A percentile compares a stretch with the other conserved stretches of the same genome.
Evolutionary conservation across 2,329 filamentous ascomycete genomes (phyloP).

Genomic region (Curvularia eragrostidis): DNA sequence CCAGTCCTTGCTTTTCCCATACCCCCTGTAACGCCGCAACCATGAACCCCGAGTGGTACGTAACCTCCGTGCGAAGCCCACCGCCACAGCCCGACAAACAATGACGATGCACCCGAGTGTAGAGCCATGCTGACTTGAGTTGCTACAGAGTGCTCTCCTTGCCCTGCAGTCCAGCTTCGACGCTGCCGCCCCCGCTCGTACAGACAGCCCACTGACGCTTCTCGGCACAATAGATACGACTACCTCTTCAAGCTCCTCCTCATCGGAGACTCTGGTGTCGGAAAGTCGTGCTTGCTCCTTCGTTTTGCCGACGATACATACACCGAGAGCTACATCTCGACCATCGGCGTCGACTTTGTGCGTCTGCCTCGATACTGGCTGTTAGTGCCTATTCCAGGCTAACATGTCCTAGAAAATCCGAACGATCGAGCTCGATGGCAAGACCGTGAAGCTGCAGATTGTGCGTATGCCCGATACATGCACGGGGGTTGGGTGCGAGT

Average conservation of each 20-base stretch:
- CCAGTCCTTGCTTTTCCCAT: conserved; percentile 18
- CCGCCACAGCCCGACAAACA: conserved; percentile 35
- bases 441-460: conserved; percentile 99
- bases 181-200: conserved; percentile 10
- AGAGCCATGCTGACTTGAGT: conserved; percentile 34
- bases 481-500: not conserved
- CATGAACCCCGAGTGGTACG: conserved; percentile 95
- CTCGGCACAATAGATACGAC: conserved; percentile 79
- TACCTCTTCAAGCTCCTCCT: conserved; percentile 99
- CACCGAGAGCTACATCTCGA: conserved; percentile 99
- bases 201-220: conserved; percentile 30
- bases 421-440: conserved; percentile 98
- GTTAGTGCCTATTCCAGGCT: conserved; percentile 30
- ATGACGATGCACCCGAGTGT: conserved; percentile 14
- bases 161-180: conserved; percentile 6
- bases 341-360: conserved; percentile 94
- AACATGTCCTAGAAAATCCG: conserved; percentile 83
- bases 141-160: conserved; percentile 33
- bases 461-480: conserved; percentile 48
- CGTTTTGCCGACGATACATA: conserved; percentile 93
- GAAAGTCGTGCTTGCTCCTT: conserved; percentile 98
- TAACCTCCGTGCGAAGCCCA: conserved; percentile 48
- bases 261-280: conserved; percentile 99
- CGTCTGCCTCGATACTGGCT: conserved; percentile 43
- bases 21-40: conserved; percentile 52